These are phyloP conservation scores for Silene noctiflora DNA, from an alignment of 179 eudicot genomes.

Conservation along the genomic window DNA sequence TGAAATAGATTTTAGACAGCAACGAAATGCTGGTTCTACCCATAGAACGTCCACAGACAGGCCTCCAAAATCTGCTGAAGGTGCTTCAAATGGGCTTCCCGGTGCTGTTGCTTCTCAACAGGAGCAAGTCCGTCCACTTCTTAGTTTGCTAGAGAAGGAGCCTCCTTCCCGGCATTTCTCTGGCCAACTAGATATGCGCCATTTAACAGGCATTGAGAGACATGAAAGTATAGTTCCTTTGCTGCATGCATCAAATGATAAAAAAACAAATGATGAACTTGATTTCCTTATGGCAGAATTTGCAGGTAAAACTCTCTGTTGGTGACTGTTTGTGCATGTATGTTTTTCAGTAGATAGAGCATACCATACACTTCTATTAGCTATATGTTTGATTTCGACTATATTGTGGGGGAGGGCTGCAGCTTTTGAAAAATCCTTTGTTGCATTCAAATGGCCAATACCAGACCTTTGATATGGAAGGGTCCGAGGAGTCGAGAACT, in stretches of 20 bases:
- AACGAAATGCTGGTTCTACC: constrained; percentile 40
- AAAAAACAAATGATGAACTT: constrained; percentile 67
- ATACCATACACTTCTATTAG: constrained; percentile 11
- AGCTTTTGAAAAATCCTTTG: neutral
- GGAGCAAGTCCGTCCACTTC: constrained; percentile 79
- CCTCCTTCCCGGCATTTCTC: constrained; percentile 49
- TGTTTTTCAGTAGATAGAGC: neutral
- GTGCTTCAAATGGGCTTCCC: constrained; percentile 49
- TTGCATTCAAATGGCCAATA: neutral
- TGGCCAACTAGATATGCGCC: constrained; percentile 41
- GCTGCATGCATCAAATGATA: constrained; percentile 61
- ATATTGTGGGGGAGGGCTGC: neutral
- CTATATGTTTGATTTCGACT: constrained; percentile 1
- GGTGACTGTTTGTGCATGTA: neutral
- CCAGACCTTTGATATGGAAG: neutral
- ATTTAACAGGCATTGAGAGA: constrained; percentile 38
- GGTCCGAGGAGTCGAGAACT: neutral
- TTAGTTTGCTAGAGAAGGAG: constrained; percentile 48
- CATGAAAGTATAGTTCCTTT: constrained; percentile 46
- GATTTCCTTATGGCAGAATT: constrained; percentile 89
- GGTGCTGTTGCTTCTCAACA: constrained; percentile 49
- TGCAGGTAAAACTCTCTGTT: constrained; percentile 56
- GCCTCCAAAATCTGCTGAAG: constrained; percentile 49
- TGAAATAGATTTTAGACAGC: constrained; percentile 38
- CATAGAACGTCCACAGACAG: constrained; percentile 56